Conservation (phyloP, 2,329 filamentous ascomycete genomes). For the Didymellaceae sp. region DNA sequence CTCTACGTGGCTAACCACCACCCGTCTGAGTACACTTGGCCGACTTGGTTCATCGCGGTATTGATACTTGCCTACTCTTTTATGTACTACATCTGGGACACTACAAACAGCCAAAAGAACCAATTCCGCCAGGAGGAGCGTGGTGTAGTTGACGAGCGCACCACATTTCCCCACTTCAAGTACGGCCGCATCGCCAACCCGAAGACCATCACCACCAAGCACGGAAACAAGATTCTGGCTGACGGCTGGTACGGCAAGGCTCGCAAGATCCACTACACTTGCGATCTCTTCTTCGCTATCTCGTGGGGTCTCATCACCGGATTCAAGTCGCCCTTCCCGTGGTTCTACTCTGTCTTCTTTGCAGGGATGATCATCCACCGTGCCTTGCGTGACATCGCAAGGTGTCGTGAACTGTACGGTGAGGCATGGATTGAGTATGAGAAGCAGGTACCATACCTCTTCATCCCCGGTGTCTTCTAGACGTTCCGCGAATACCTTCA, state of each 20-base stretch:
- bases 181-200: conserved; percentile 86
- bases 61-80: conserved; percentile 78
- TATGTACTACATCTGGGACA: conserved; percentile 92
- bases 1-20: conserved; percentile 86
- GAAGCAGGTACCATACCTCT: conserved; percentile 79
- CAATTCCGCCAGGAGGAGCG: conserved; percentile 82
- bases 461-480: conserved; percentile 66
- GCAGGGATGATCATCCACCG: conserved; percentile 80
- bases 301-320: conserved; percentile 83
- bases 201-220: conserved; percentile 73
- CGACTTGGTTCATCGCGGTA: conserved; percentile 67
- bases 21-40: conserved; percentile 78
- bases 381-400: conserved; percentile 74
- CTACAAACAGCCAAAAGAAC: conserved; percentile 92
- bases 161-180: conserved; percentile 87
- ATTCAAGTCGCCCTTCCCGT: conserved; percentile 81
- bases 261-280: conserved; percentile 82
- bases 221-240: conserved; percentile 77
- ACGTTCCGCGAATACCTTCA: background rate
- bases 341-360: conserved; percentile 90
- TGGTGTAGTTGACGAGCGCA: conserved; percentile 71
- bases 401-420: conserved; percentile 79
- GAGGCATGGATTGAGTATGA: conserved; percentile 84
- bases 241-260: conserved; percentile 82
- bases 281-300: conserved; percentile 78